Conservation (phyloP, 768 basidiomycete genomes). For the Candolleomyces eurysporus region DNA sequence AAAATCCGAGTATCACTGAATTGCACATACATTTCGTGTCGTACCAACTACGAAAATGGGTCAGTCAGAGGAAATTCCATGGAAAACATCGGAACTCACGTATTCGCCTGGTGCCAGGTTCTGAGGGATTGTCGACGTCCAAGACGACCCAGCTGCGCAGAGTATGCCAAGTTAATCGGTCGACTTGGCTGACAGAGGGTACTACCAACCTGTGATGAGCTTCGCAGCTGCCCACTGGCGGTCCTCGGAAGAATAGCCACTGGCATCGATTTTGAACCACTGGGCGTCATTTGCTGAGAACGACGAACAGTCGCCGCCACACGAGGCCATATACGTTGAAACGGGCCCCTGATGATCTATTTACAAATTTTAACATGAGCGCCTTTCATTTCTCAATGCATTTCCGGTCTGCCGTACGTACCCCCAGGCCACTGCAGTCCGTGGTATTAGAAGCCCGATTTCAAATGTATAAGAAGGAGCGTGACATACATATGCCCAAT, state of each 20-base stretch:
- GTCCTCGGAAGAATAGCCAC: conserved; percentile 36
- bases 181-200: conserved; percentile 1
- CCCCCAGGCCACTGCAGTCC: conserved; percentile 35
- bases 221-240: conserved; percentile 42
- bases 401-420: conserved; percentile 13
- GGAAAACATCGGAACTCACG: conserved; percentile 28
- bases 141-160: conserved; percentile 32
- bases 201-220: conserved; percentile 37
- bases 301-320: conserved; percentile 40
- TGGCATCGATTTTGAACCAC: conserved; percentile 52
- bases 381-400: conserved; percentile 6
- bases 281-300: conserved; percentile 35
- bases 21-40: conserved; percentile 44
- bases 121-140: conserved; percentile 43
- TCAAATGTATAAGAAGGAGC: background rate
- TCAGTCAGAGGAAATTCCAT: background rate
- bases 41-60: conserved; percentile 34
- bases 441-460: conserved; percentile 9
- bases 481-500: conserved; percentile 43
- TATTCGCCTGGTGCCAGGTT: conserved; percentile 46
- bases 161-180: conserved; percentile 1
- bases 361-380: conserved; percentile 1
- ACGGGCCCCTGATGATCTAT: conserved; percentile 49
- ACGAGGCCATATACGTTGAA: conserved; percentile 52
- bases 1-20: background rate